Base-by-base conservation (phyloP, 805 yeast species). In the Nakazawaea ambrosiae region DNA sequence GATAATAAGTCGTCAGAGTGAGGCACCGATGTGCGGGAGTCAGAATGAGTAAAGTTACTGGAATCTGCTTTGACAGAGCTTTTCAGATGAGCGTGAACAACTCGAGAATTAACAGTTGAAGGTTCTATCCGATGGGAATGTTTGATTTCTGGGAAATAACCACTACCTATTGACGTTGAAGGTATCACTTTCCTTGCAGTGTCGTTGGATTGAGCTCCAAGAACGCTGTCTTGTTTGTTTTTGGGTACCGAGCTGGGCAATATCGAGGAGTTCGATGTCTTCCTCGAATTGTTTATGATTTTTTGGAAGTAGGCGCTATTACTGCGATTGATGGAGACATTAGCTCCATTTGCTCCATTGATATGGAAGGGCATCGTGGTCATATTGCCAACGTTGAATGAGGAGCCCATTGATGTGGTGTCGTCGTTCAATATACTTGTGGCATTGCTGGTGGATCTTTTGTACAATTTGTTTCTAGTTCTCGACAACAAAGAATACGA, bases 1-100 rank as follows among this genome's bases (percentile, higher is more conserved):
- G 44, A 40, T 20, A 53, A 40, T 10, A 49, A 49, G 28, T 51
- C 48, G 14, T 41, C 44, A 28, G 29, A 11, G n/a, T n/a, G n/a
- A n/a, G n/a, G 26, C n/a, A n/a, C n/a, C n/a, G n/a, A n/a, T n/a
- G n/a, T n/a, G 38, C 42, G 30, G 10, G 38, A 37, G 8, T 20
- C 26, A 17, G 39, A n/a, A 15, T 14, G 6, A 2, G n/a, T n/a
- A 10, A n/a, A n/a, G 8, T 14, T 29, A 7, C 22, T 9, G 2
- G 20, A 10, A 6, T 8, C 22, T 11, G n/a, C 7, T 29, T 11
- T 11, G 8, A 7, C 10, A 20, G 17, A 17, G 32, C 17, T 22
- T 8, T 7, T 17, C 19, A 9, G 17, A n/a, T n/a, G n/a, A n/a
- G n/a, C n/a, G n/a, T n/a, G n/a, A n/a, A n/a, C n/a, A n/a, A n/a